These are phyloP conservation scores for Podospora fimiseda DNA, from an alignment of 495 filamentous ascomycete genomes.

Conservation along the genomic window DNA sequence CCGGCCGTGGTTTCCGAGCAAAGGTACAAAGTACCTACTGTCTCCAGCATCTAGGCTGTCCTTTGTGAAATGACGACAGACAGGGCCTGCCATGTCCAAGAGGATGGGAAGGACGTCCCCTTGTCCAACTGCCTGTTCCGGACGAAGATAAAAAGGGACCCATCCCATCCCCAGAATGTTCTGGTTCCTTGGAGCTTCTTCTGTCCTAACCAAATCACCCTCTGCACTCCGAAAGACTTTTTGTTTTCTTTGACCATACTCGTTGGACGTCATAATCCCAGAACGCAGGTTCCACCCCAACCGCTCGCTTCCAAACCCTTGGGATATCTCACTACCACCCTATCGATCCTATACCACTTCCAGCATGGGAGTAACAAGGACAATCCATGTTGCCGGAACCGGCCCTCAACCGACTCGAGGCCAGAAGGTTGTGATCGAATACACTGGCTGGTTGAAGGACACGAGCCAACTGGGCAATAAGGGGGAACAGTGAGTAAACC, in stretches of 20 bases:
- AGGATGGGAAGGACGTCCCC: neutral
- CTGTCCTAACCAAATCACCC: neutral
- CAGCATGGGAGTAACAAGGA: slow-evolving; percentile 49
- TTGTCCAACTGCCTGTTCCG: neutral
- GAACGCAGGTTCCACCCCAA: neutral
- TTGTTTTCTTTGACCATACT: neutral
- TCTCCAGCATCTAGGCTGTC: neutral
- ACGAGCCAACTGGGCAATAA: slow-evolving; percentile 42
- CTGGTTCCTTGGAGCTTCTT: neutral
- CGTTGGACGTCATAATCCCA: neutral
- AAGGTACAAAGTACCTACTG: slow-evolving; percentile 11
- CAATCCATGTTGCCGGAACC: slow-evolving; percentile 34
- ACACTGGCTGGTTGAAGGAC: slow-evolving; percentile 77
- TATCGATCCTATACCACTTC: neutral
- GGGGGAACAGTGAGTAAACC: slow-evolving; percentile 36
- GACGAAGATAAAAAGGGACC: neutral
- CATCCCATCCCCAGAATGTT: neutral
- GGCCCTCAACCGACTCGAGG: slow-evolving; percentile 51
- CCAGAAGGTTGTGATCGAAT: slow-evolving; percentile 70
- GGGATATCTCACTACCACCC: neutral
- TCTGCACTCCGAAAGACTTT: too few relatives aligned
- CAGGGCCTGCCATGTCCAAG: slow-evolving; percentile 2
- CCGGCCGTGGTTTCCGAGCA: neutral
- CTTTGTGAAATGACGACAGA: neutral
- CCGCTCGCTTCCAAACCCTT: neutral